These are phyloP conservation scores for Piloderma croceum DNA, from an alignment of 768 basidiomycete species.

Conservation along the genomic window DNA sequence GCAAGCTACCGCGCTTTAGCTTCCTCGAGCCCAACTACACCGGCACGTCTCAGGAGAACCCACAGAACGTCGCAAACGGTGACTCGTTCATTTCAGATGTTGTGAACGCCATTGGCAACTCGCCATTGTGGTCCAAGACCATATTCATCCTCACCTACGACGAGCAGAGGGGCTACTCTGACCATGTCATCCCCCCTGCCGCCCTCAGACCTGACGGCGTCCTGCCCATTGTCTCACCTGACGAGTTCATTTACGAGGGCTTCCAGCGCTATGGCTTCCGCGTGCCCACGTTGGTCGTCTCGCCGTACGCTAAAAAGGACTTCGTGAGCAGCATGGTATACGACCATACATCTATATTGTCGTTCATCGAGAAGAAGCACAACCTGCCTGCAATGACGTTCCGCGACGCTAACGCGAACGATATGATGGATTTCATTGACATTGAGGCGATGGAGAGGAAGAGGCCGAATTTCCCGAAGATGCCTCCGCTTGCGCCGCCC, in stretches of 20 bases:
- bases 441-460: too few relatives aligned
- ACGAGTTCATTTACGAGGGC: conserved; percentile 22
- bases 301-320: conserved; percentile 19
- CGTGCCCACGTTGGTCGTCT: conserved; percentile 23
- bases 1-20: conserved; percentile 23
- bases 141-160: conserved; percentile 29
- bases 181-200: conserved; percentile 28
- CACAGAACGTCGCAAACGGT: conserved; percentile 20
- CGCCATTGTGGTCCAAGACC: conserved; percentile 25
- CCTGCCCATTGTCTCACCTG: conserved; percentile 24
- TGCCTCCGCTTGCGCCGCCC: too few relatives aligned
- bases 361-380: too few relatives aligned
- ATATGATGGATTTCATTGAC: too few relatives aligned
- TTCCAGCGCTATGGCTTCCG: conserved; percentile 26
- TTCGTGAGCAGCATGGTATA: conserved; percentile 20
- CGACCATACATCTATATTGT: too few relatives aligned
- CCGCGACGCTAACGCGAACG: too few relatives aligned
- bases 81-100: conserved; percentile 26
- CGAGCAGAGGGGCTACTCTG: conserved; percentile 28
- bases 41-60: conserved; percentile 23
- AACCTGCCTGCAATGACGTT: too few relatives aligned
- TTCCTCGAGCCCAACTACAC: conserved; percentile 26
- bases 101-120: conserved; percentile 25
- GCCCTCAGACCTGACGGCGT: conserved; percentile 21
- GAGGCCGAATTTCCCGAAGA: too few relatives aligned